Conservation (phyloP, 305 asterid species). For the Fraxinus nigra region DNA sequence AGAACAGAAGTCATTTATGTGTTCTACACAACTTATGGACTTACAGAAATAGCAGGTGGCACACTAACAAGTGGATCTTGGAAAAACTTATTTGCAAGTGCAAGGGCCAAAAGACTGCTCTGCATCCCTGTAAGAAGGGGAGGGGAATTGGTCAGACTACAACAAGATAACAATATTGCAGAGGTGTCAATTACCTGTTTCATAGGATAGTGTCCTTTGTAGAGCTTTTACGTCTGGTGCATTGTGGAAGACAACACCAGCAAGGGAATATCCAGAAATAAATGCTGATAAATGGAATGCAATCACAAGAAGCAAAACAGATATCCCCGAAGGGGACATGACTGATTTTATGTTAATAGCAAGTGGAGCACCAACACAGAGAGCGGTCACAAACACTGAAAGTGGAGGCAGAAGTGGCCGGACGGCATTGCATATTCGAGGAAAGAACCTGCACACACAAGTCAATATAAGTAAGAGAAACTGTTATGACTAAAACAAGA, state of each 20-base stretch:
- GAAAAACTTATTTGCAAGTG: slow-evolving; percentile 84
- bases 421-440: slow-evolving; percentile 52
- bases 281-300: slow-evolving; percentile 78
- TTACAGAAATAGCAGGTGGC: slow-evolving; percentile 94
- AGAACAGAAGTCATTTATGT: not conserved
- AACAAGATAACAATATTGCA: not conserved
- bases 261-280: slow-evolving; percentile 53
- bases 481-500: not conserved
- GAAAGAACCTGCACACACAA: slow-evolving; percentile 65
- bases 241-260: slow-evolving; percentile 59
- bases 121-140: slow-evolving; percentile 71
- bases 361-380: slow-evolving; percentile 95
- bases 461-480: slow-evolving; percentile 17
- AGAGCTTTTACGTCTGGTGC: slow-evolving; percentile 70
- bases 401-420: slow-evolving; percentile 72
- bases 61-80: slow-evolving; percentile 89
- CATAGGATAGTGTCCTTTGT: slow-evolving; percentile 89
- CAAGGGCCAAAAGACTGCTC: slow-evolving; percentile 94
- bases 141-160: slow-evolving; percentile 9
- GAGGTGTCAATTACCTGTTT: slow-evolving; percentile 55
- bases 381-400: slow-evolving; percentile 86
- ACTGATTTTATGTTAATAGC: slow-evolving; percentile 78
- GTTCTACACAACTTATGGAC: slow-evolving; percentile 17
- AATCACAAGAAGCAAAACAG: slow-evolving; percentile 76
- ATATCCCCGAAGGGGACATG: slow-evolving; percentile 77